A percentile compares a stretch with the other conserved stretches of the same genome.
phyloP scores from a whole-genome alignment of 306 rosid genomes.

The Potentilla sterilis region DNA sequence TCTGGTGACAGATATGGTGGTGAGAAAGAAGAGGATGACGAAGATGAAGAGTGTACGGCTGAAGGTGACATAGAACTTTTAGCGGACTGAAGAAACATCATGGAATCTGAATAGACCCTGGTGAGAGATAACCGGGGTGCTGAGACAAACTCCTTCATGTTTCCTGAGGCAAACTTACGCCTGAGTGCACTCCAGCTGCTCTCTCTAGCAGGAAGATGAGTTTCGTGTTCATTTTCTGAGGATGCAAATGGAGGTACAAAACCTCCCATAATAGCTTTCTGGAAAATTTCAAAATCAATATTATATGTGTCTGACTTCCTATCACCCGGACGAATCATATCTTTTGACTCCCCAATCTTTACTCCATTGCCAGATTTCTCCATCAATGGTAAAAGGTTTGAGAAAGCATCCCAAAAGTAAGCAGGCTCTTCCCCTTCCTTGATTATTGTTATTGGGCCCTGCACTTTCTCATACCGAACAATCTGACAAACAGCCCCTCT shows the following conservation, averaged over 20 bases:
- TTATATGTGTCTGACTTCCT: constrained; percentile 63
- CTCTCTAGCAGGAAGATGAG: constrained; percentile 94
- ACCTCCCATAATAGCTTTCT: constrained; percentile 81
- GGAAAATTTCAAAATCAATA: constrained; percentile 88
- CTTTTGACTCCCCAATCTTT: constrained; percentile 35
- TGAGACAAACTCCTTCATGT: constrained; percentile 69
- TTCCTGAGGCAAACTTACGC: constrained; percentile 69
- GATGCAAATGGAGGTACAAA: constrained; percentile 93
- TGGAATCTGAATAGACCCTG: constrained; percentile 79
- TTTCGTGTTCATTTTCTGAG: constrained; percentile 69
- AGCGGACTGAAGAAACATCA: constrained; percentile 59
- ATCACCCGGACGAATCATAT: constrained; percentile 47
- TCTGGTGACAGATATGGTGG: constrained; percentile 77
- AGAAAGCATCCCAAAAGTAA: constrained; percentile 77
- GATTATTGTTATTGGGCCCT: constrained; percentile 59
- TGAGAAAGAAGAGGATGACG: constrained; percentile 48
- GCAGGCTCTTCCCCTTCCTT: constrained; percentile 83
- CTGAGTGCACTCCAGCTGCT: constrained; percentile 84
- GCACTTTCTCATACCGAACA: constrained; percentile 89
- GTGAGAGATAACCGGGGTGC: constrained; percentile 68
- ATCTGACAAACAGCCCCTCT: constrained; percentile 95
- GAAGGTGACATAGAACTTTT: constrained; percentile 56
- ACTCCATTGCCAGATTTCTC: constrained; percentile 49
- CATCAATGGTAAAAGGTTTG: constrained; percentile 77
- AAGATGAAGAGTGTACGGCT: constrained; percentile 34